Percentiles rank a stretch among this genome's conserved stretches.
Evolutionary conservation across 2,329 filamentous ascomycete species (phyloP).

Genomic region (Aureobasidium lini): DNA sequence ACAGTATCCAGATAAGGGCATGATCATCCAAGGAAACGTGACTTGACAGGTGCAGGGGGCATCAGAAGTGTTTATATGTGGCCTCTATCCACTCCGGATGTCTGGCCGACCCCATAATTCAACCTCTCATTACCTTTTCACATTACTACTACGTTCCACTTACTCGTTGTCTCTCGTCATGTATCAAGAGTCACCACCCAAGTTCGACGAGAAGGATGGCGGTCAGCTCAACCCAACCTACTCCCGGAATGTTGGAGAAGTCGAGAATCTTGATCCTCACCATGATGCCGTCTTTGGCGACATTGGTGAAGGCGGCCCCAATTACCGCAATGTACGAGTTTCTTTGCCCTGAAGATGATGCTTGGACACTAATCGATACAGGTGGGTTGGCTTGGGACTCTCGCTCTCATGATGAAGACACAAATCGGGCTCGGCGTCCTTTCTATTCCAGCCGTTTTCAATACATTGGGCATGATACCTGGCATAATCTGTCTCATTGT

Average conservation of each 20-base stretch:
- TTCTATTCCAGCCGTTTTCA: conserved; percentile 41
- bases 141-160: too few species aligned
- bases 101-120: too few species aligned
- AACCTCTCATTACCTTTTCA: too few species aligned
- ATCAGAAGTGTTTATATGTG: too few species aligned
- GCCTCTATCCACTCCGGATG: too few species aligned
- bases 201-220: too few species aligned
- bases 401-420: conserved; percentile 40
- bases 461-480: conserved; percentile 41
- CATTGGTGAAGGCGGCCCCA: neutral
- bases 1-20: too few species aligned
- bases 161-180: too few species aligned
- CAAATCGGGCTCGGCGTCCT: conserved; percentile 42
- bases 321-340: neutral
- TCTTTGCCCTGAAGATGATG: too few species aligned
- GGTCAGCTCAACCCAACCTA: neutral
- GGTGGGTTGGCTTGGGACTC: conserved; percentile 39
- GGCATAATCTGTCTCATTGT: conserved; percentile 38
- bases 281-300: neutral
- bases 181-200: too few species aligned
- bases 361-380: conserved; percentile 7
- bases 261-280: conserved; percentile 15
- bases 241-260: neutral
- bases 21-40: too few species aligned
- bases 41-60: too few species aligned